Evolutionary conservation across 108 stramenopile genomes (phyloP).

Genomic region (Cyclotella choctawhatcheeana): DNA sequence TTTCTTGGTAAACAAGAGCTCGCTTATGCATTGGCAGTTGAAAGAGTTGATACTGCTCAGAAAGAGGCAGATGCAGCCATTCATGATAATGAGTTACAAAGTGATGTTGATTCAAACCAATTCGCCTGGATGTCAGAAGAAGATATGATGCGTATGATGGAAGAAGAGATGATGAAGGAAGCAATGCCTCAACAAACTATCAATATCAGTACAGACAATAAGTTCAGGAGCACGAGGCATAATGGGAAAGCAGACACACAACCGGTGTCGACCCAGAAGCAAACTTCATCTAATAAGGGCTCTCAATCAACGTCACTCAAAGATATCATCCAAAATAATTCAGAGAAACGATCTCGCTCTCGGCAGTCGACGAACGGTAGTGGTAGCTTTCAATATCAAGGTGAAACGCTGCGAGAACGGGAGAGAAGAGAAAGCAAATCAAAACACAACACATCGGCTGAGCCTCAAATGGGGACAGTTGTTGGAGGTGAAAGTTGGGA

Average conservation of each 20-base stretch:
- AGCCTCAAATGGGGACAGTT: slow-evolving; percentile 15
- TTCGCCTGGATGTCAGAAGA: slow-evolving; percentile 39
- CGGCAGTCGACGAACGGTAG: not conserved
- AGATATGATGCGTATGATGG: slow-evolving; percentile 53
- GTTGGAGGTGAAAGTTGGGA: slow-evolving; percentile 6
- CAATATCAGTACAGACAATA: slow-evolving; percentile 5
- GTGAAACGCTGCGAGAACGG: slow-evolving; percentile 12
- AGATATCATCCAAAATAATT: slow-evolving; percentile 15
- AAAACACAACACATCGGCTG: not conserved
- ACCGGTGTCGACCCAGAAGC: not conserved
- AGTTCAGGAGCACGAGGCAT: no score
- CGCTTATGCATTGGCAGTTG: slow-evolving; percentile 51
- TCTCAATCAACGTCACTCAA: slow-evolving; percentile 4
- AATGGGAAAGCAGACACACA: not conserved
- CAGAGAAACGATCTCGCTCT: not conserved
- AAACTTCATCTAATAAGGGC: not conserved
- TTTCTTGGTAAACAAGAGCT: slow-evolving; percentile 52
- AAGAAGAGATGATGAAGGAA: slow-evolving; percentile 43
- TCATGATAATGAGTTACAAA: slow-evolving; percentile 10
- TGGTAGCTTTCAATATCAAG: slow-evolving; percentile 14
- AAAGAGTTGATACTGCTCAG: slow-evolving; percentile 36
- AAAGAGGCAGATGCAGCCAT: slow-evolving; percentile 19
- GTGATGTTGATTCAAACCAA: slow-evolving; percentile 1
- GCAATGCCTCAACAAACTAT: not conserved
- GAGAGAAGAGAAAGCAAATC: not conserved